Evolutionary conservation across 208 protist genomes (phyloP).

Genomic region (Trypanosoma theileri): DNA sequence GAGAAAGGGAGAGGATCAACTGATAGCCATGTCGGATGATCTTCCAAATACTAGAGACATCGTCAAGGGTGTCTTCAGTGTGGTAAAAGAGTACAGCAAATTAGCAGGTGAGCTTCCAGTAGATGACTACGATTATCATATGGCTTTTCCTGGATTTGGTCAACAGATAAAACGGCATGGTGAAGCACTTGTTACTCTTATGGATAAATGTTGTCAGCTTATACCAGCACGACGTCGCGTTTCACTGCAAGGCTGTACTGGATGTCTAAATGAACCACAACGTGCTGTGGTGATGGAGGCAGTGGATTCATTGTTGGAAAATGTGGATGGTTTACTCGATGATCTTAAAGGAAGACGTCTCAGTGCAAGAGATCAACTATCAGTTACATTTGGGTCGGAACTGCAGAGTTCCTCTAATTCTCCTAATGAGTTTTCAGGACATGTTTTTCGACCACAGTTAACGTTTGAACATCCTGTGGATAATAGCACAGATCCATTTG

Average conservation of each 20-base stretch:
- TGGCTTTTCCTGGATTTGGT: conserved; percentile 78
- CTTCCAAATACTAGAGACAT: conserved; percentile 61
- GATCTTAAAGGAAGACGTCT: conserved; percentile 67
- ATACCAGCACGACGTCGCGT: conserved; percentile 70
- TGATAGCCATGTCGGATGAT: conserved; percentile 5
- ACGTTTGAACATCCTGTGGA: conserved; percentile 76
- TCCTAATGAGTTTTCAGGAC: neutral
- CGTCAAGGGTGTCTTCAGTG: conserved; percentile 54
- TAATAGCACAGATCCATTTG: conserved; percentile 67
- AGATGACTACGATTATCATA: conserved; percentile 85
- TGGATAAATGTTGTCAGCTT: conserved; percentile 66
- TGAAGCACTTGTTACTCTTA: conserved; percentile 49
- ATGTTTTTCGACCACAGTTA: conserved; percentile 72
- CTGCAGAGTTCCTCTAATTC: conserved; percentile 26
- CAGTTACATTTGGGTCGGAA: conserved; percentile 76
- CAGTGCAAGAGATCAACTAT: conserved; percentile 70
- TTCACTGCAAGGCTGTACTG: conserved; percentile 25
- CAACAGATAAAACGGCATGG: conserved; percentile 60
- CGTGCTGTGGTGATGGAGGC: conserved; percentile 78
- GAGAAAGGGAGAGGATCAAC: neutral
- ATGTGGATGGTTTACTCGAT: conserved; percentile 81
- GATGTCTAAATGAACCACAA: conserved; percentile 44
- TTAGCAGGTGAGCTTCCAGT: conserved; percentile 48
- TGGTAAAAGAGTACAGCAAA: conserved; percentile 75
- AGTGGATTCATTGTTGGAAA: conserved; percentile 82